Base-by-base conservation (phyloP, 495 filamentous ascomycete genomes). In the Hypoxylon lienhwacheense region DNA sequence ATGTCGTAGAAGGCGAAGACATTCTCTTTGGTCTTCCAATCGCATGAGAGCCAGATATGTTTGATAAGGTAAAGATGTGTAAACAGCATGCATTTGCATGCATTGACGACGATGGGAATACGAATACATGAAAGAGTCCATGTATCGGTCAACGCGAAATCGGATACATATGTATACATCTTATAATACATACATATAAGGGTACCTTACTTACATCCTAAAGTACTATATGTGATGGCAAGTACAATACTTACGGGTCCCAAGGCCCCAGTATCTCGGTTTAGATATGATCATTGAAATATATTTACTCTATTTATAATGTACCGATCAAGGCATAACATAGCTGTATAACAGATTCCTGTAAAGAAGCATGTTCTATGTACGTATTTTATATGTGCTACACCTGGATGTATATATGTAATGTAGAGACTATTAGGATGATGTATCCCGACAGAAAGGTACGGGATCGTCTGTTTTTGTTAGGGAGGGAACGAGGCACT, bases 21-120 rank as follows among this genome's bases (percentile, higher is more conserved):
- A 49, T 26, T n/a, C 7, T 46, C 17, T 36, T 36, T 49, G 14
- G 22, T 36, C 46, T 55, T 25, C 51, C 34, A 61, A 55, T 55
- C 17, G 40, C 22, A 41, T 43, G 46, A 24, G 25, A 33, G 33
- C 41, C 11, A 25, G 29, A 17, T 34, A 21, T 54, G 36, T 16
- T n/a, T 50, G 57, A 61, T 61, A 61, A 53, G 57, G 45, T 36
- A 37, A 54, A 22, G n/a, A n/a, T n/a, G n/a, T n/a, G n/a, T 42
- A 47, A 34, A 46, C 24, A 40, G 21, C 20, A n/a, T n/a, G n/a
- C n/a, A n/a, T n/a, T n/a, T n/a, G 45, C 50, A 39, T 60, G 50
- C 44, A 50, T 47, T 41, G 16, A 39, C 47, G 50, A 45, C 39
- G 46, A 42, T 42, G 33, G 20, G 15, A 54, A 61, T 61, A 53